phyloP scores from a whole-genome alignment of 768 basidiomycete species.

The Lepiota subincarnata region DNA sequence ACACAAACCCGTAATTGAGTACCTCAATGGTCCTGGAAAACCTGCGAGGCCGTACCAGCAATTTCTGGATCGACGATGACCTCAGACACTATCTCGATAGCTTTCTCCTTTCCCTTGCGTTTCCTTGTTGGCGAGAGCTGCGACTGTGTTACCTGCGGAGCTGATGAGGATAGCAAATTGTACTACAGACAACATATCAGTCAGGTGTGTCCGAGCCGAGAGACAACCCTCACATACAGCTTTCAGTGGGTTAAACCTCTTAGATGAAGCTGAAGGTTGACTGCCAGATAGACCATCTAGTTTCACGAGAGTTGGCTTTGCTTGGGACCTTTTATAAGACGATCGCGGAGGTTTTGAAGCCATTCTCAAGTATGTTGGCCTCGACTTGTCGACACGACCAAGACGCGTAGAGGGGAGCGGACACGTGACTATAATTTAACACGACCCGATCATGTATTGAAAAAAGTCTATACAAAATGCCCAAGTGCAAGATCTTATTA shows the following conservation, averaged over 20 bases:
- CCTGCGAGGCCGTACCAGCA: neutral
- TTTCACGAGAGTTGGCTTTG: constrained; percentile 13
- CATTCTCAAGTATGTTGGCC: neutral
- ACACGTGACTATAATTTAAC: too few relatives aligned
- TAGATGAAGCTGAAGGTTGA: constrained; percentile 10
- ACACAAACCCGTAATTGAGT: neutral
- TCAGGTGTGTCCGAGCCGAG: neutral
- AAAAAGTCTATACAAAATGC: too few relatives aligned
- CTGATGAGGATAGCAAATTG: constrained; percentile 4
- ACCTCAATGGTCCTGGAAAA: neutral
- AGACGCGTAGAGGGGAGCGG: neutral
- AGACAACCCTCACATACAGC: constrained; percentile 21
- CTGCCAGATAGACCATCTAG: neutral
- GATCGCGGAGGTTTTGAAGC: constrained; percentile 12
- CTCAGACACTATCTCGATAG: neutral
- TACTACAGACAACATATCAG: neutral
- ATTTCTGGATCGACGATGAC: neutral
- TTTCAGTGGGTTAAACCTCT: constrained; percentile 30
- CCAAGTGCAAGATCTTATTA: too few relatives aligned
- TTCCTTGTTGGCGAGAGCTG: constrained; percentile 18
- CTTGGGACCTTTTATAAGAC: constrained; percentile 1
- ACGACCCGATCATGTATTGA: too few relatives aligned
- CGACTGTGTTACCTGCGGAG: constrained; percentile 14
- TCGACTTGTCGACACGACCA: neutral
- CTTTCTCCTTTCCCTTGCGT: constrained; percentile 21